phyloP scores from a whole-genome alignment of 768 basidiomycete genomes.

The Hypholoma sublateritium region DNA sequence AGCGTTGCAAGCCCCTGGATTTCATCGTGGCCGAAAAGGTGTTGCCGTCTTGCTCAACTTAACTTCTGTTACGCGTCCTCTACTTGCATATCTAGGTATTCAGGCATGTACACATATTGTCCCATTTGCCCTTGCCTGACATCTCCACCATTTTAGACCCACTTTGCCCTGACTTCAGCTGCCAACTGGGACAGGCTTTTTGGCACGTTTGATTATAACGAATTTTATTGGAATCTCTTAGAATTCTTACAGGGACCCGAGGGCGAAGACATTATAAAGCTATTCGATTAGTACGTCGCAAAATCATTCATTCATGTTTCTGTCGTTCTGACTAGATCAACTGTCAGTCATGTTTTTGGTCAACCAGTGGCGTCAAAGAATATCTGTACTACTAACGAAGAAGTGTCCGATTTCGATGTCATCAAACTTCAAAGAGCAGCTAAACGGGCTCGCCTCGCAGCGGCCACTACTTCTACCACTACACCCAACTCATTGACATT shows the following conservation, averaged over 20 bases:
- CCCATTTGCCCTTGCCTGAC: too few relatives aligned
- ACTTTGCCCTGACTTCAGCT: too few relatives aligned
- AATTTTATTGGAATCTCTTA: too few relatives aligned
- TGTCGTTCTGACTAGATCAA: neutral
- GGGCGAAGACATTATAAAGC: too few relatives aligned
- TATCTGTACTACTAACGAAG: neutral
- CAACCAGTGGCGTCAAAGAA: too few relatives aligned
- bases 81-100: constrained; percentile 19
- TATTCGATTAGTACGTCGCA: too few relatives aligned
- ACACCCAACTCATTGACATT: neutral
- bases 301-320: neutral
- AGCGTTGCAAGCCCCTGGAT: constrained; percentile 10
- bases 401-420: neutral
- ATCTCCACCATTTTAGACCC: too few relatives aligned
- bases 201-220: too few relatives aligned
- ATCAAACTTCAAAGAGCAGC: neutral
- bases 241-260: too few relatives aligned
- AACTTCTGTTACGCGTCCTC: constrained; percentile 9
- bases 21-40: constrained; percentile 12
- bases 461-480: neutral
- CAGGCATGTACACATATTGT: constrained; percentile 10
- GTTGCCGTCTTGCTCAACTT: constrained; percentile 15
- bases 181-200: too few relatives aligned
- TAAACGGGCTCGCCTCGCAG: neutral
- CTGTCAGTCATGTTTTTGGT: neutral